Percentiles rank a stretch among this genome's conserved stretches.
These are phyloP conservation scores for Hanseniaspora uvarum DNA, from an alignment of 1,139 yeast species.

Conservation along the genomic window DNA sequence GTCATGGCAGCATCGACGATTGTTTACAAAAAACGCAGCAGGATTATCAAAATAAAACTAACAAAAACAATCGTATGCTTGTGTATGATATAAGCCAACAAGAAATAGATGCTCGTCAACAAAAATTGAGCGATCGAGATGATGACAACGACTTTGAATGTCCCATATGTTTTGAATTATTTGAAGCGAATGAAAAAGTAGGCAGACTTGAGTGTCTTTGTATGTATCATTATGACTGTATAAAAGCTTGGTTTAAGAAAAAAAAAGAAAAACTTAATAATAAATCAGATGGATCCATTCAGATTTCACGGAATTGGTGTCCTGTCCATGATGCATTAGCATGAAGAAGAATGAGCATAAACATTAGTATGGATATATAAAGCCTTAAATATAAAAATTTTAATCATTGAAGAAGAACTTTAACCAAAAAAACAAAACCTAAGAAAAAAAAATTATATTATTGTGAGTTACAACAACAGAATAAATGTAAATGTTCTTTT, in stretches of 20 bases:
- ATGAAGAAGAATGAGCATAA: background rate
- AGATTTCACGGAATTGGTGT: slow-evolving; percentile 23
- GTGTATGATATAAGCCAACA: slow-evolving; percentile 49
- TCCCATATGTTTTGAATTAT: slow-evolving; percentile 84
- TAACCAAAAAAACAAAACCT: background rate
- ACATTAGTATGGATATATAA: background rate
- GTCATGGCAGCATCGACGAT: slow-evolving; percentile 50
- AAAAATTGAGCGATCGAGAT: slow-evolving; percentile 4
- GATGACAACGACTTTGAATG: slow-evolving; percentile 47
- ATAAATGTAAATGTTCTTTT: background rate
- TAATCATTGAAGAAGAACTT: too few relatives aligned
- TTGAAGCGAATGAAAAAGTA: slow-evolving; percentile 74
- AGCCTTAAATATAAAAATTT: background rate
- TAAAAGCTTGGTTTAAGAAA: slow-evolving; percentile 78
- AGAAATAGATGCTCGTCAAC: background rate
- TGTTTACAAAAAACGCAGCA: slow-evolving; percentile 63
- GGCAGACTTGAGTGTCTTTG: slow-evolving; percentile 91
- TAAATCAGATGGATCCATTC: background rate
- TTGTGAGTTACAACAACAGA: background rate
- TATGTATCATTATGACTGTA: slow-evolving; percentile 83
- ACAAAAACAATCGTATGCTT: slow-evolving; percentile 60
- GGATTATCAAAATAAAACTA: slow-evolving; percentile 42
- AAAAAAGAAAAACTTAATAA: slow-evolving; percentile 43
- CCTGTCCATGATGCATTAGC: slow-evolving; percentile 26
- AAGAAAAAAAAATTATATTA: too few relatives aligned